phyloP scores from a whole-genome alignment of 805 yeast genomes.

The Teunomyces atbi region DNA sequence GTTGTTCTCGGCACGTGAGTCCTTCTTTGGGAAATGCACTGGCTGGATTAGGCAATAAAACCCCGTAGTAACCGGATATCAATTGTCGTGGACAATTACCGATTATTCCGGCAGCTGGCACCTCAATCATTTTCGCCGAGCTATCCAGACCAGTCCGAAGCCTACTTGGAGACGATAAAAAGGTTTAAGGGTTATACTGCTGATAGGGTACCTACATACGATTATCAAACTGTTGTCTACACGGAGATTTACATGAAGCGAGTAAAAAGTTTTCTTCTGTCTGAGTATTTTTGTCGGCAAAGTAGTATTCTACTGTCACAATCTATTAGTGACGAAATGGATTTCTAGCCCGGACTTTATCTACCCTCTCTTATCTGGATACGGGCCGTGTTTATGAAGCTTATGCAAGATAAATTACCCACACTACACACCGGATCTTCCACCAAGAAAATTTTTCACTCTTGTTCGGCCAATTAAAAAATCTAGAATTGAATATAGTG shows the following conservation, averaged over 20 bases:
- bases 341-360: neutral
- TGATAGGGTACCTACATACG: too few relatives aligned
- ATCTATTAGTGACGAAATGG: too few relatives aligned
- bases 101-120: neutral
- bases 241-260: too few relatives aligned
- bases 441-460: neutral
- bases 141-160: neutral
- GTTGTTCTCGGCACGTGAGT: slow-evolving; percentile 1
- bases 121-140: neutral
- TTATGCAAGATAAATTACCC: slow-evolving; percentile 1
- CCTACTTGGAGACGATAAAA: too few relatives aligned
- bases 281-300: too few relatives aligned
- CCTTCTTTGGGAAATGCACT: neutral
- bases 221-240: too few relatives aligned
- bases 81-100: neutral
- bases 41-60: neutral
- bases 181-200: too few relatives aligned
- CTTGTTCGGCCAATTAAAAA: neutral
- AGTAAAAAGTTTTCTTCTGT: too few relatives aligned
- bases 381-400: neutral
- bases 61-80: slow-evolving; percentile 1
- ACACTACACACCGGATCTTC: neutral
- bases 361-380: slow-evolving; percentile 2
- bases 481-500: neutral
- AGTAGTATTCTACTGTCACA: too few relatives aligned